Conservation (phyloP, 2,329 filamentous ascomycete species). For the Xylariaceae sp. region DNA sequence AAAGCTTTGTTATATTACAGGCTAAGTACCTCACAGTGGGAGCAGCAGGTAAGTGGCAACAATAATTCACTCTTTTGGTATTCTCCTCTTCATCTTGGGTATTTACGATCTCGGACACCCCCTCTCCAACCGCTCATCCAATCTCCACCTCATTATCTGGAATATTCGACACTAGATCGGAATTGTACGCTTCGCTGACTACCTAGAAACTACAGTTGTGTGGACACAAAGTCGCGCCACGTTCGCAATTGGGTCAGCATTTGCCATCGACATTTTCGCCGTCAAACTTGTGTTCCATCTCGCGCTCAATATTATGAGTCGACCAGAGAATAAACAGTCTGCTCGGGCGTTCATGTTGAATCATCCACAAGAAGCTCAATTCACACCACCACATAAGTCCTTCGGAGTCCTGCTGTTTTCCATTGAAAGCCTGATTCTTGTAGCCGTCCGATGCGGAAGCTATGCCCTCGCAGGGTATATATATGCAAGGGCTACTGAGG, state of each 20-base stretch:
- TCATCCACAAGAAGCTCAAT: background rate
- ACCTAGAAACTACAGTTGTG: background rate
- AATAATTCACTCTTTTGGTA: too few relatives aligned
- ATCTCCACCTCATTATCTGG: too few relatives aligned
- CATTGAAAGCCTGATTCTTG: background rate
- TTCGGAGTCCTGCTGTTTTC: background rate
- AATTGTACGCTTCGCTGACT: background rate
- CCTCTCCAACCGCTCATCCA: too few relatives aligned
- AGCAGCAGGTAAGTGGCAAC: background rate
- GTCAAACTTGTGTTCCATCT: background rate
- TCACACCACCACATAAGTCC: background rate
- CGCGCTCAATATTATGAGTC: background rate
- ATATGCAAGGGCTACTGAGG: background rate
- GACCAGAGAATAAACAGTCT: too few relatives aligned
- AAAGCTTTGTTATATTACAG: background rate
- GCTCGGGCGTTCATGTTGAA: background rate
- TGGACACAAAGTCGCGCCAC: background rate
- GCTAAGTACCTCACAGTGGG: background rate
- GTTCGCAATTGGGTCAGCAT: background rate
- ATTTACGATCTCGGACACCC: too few relatives aligned
- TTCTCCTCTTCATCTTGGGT: too few relatives aligned
- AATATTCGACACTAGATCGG: background rate
- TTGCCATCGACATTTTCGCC: background rate
- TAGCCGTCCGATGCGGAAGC: background rate
- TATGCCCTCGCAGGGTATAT: background rate